Conservation (phyloP, 208 protist species). For the Acanthamoeba sp. region DNA sequence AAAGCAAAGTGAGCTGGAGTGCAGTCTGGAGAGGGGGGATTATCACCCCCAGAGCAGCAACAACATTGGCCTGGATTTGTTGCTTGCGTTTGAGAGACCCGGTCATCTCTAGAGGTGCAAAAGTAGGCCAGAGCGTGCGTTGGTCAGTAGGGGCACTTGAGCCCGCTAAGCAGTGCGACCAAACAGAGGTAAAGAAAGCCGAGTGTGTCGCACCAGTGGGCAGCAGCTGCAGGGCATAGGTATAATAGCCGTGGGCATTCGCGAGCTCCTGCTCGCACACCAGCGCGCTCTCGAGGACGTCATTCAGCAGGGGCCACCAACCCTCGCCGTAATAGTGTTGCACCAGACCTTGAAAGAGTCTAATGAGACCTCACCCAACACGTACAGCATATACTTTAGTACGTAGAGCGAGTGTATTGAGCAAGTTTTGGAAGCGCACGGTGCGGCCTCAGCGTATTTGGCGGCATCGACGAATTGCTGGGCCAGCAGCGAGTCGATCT, state of each 20-base stretch:
- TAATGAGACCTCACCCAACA: no score
- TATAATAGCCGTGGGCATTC: neutral
- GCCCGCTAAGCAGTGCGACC: no score
- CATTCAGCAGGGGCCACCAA: constrained; percentile 2
- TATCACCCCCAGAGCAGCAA: neutral
- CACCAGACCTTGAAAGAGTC: constrained; percentile 9
- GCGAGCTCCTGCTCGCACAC: neutral
- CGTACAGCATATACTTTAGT: no score
- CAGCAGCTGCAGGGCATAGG: constrained; percentile 43
- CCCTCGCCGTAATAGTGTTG: neutral
- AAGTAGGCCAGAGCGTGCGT: no score
- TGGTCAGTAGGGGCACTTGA: no score
- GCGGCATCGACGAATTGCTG: constrained; percentile 37
- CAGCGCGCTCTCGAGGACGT: neutral
- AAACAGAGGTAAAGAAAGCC: no score
- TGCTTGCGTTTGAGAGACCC: constrained; percentile 1
- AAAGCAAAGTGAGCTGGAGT: neutral
- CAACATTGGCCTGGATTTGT: constrained; percentile 6
- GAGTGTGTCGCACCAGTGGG: neutral
- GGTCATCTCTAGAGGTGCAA: constrained; percentile 11
- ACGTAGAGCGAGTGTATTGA: neutral
- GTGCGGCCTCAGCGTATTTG: constrained; percentile 5
- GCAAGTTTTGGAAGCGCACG: neutral
- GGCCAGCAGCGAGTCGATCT: constrained; percentile 31
- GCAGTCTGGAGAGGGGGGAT: no score